A percentile compares a stretch with the other conserved stretches of the same genome.
These are phyloP conservation scores for Blastobotrys aristatus DNA, from an alignment of 1,139 yeast species.

Conservation along the genomic window DNA sequence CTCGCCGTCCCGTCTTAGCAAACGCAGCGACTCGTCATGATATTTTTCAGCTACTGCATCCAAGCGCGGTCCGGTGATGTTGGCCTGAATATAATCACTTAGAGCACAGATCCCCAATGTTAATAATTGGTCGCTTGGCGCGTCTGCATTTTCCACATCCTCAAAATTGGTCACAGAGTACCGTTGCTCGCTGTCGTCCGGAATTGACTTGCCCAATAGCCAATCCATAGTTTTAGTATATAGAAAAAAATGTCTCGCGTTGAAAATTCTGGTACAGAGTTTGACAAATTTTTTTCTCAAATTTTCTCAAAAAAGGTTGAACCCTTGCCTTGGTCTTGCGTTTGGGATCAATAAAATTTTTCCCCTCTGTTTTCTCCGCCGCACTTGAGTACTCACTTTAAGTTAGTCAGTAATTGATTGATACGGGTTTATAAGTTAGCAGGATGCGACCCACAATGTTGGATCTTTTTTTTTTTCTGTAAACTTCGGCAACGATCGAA, in stretches of 20 bases:
- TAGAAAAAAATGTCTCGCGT: background rate
- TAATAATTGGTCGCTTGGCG: slow-evolving; percentile 1
- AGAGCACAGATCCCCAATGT: slow-evolving; percentile 41
- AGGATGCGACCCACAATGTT: too few relatives aligned
- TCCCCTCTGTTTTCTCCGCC: too few relatives aligned
- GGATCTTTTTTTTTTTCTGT: too few relatives aligned
- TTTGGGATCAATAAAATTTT: too few relatives aligned
- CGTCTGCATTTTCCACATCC: background rate
- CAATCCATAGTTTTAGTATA: background rate
- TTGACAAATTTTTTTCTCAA: too few relatives aligned
- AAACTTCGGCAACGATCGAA: too few relatives aligned
- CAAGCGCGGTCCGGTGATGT: slow-evolving; percentile 78
- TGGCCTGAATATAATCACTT: slow-evolving; percentile 67
- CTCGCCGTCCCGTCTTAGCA: slow-evolving; percentile 31
- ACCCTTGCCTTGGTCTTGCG: too few relatives aligned
- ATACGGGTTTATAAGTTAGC: too few relatives aligned
- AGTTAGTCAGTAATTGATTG: too few relatives aligned
- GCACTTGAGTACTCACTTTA: too few relatives aligned
- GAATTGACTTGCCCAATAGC: background rate
- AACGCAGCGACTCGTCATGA: slow-evolving; percentile 17
- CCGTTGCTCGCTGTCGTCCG: background rate
- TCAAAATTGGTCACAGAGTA: background rate
- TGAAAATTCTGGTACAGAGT: too few relatives aligned
- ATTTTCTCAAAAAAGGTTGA: too few relatives aligned
- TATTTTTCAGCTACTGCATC: slow-evolving; percentile 31